A percentile compares a stretch with the other conserved stretches of the same genome.
Conservation (phyloP, 148 eudicot species). For the Cornus florida region DNA sequence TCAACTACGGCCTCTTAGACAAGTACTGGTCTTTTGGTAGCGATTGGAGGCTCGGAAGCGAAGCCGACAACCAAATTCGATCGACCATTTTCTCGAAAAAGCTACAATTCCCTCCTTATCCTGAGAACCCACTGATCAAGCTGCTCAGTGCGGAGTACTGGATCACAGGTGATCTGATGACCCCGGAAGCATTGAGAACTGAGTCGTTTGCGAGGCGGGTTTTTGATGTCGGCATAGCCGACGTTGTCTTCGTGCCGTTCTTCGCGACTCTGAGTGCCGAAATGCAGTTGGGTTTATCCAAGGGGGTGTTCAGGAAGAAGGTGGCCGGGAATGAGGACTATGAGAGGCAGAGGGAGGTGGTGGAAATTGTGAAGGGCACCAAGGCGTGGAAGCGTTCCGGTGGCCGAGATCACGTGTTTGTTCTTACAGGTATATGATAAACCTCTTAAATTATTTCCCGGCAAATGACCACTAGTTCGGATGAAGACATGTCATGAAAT, state of each 20-base stretch:
- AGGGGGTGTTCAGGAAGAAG: conserved; percentile 77
- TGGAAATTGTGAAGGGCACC: conserved; percentile 62
- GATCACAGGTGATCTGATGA: conserved; percentile 84
- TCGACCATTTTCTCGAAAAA: conserved; percentile 30
- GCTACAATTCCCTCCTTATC: conserved; percentile 46
- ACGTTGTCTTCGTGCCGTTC: conserved; percentile 90
- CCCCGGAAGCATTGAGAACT: conserved; percentile 38
- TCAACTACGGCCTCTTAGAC: conserved; percentile 50
- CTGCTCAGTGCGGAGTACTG: conserved; percentile 98
- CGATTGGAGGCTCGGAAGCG: conserved; percentile 72
- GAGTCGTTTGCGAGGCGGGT: conserved; percentile 78
- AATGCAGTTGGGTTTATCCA: conserved; percentile 64
- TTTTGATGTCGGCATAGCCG: conserved; percentile 53
- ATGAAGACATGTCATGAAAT: too few relatives aligned
- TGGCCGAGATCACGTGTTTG: conserved; percentile 93
- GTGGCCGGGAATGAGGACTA: conserved; percentile 70
- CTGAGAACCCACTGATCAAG: conserved; percentile 80
- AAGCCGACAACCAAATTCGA: conserved; percentile 64
- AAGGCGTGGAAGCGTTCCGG: conserved; percentile 88
- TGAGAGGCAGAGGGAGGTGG: conserved; percentile 68
- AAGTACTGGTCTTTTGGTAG: conserved; percentile 63
- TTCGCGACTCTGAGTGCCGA: conserved; percentile 93
- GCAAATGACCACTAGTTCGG: too few relatives aligned
- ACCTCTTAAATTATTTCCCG: neutral
- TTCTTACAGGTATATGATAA: conserved; percentile 75